Percentiles rank a stretch among this genome's conserved stretches.
phyloP scores from a whole-genome alignment of 208 protist species.

The Acanthamoeba quina region DNA sequence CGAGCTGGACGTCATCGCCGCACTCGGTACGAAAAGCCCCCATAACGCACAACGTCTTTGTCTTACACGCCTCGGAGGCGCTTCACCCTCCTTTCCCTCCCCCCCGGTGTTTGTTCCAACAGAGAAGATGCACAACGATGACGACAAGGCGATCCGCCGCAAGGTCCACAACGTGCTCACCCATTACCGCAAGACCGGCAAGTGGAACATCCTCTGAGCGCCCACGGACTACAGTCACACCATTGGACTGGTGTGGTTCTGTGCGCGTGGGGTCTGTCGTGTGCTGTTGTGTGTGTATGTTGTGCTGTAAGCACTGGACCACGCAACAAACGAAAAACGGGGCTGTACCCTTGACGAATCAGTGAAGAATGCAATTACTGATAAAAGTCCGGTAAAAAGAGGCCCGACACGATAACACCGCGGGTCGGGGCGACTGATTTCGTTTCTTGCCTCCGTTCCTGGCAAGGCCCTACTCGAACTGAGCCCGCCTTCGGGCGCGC shows the following conservation, averaged over 20 bases:
- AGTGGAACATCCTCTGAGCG: constrained; percentile 79
- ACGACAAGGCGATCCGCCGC: constrained; percentile 72
- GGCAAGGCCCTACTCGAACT: neutral
- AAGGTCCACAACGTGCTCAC: constrained; percentile 78
- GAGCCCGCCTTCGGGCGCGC: neutral
- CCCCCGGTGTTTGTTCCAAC: neutral
- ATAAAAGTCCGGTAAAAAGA: no score
- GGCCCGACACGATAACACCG: neutral
- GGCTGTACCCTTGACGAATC: no score
- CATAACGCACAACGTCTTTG: neutral
- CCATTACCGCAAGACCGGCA: constrained; percentile 77
- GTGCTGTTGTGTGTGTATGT: no score
- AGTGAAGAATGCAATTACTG: no score
- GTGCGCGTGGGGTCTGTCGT: no score
- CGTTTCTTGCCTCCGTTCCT: neutral
- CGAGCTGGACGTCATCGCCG: constrained; percentile 73
- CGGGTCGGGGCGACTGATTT: neutral
- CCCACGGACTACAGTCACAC: no score
- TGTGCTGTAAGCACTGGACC: no score
- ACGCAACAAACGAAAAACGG: no score
- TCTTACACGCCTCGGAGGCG: no score
- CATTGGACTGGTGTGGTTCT: no score
- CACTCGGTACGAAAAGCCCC: constrained; percentile 2
- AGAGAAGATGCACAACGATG: constrained; percentile 74
- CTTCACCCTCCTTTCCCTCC: no score